Conservation (phyloP, 768 basidiomycete species). For the Nevesoporus exiguus region DNA sequence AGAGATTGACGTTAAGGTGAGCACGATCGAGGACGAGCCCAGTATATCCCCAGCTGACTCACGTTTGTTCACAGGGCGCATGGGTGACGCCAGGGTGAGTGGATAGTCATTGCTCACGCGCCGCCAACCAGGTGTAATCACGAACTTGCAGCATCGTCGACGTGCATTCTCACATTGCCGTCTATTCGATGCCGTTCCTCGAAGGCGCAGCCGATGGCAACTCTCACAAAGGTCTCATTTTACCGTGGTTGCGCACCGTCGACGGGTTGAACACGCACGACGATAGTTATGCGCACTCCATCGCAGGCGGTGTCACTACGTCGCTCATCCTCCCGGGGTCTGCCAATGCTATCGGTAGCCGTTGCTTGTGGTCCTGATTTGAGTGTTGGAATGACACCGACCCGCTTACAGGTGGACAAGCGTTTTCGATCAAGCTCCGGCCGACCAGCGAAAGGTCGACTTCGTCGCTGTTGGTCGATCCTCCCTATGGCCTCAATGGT, state of each 20-base stretch:
- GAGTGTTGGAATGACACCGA: neutral
- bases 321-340: conserved; percentile 74
- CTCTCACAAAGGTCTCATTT: conserved; percentile 40
- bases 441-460: conserved; percentile 67
- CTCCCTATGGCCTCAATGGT: conserved; percentile 55
- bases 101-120: neutral
- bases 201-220: conserved; percentile 51
- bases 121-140: neutral
- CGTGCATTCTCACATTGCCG: conserved; percentile 57
- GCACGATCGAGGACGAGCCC: neutral
- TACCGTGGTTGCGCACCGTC: conserved; percentile 65
- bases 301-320: conserved; percentile 72
- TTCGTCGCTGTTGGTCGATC: conserved; percentile 67
- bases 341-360: conserved; percentile 55
- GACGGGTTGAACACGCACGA: conserved; percentile 80
- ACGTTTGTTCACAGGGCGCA: conserved; percentile 38
- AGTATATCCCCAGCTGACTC: neutral
- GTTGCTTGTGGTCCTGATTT: neutral
- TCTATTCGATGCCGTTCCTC: conserved; percentile 37
- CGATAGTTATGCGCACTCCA: conserved; percentile 49
- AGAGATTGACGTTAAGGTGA: conserved; percentile 42
- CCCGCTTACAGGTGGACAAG: conserved; percentile 58
- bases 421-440: conserved; percentile 73
- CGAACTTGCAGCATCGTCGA: conserved; percentile 42
- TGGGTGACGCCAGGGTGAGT: conserved; percentile 60